Evolutionary conservation across 805 yeast genomes (phyloP).

Genomic region (Pichia insulana): DNA sequence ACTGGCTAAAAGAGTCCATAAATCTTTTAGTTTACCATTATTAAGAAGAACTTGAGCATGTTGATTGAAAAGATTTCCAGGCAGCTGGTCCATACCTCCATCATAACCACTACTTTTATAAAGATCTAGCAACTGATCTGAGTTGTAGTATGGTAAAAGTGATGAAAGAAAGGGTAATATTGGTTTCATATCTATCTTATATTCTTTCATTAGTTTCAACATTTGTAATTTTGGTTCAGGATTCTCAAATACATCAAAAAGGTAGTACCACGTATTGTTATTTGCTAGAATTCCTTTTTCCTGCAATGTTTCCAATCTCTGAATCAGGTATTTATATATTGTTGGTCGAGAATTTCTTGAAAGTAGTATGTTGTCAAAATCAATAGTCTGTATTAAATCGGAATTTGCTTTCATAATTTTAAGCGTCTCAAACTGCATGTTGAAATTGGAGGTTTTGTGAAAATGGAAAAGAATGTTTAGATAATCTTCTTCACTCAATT

Average conservation of each 20-base stretch:
- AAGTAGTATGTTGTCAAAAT: slow-evolving; percentile 22
- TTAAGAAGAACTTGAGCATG: slow-evolving; percentile 15
- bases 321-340: slow-evolving; percentile 13
- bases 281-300: slow-evolving; percentile 14
- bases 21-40: slow-evolving; percentile 11
- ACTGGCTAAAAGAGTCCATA: slow-evolving; percentile 14
- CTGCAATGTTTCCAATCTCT: slow-evolving; percentile 14
- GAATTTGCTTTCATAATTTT: slow-evolving; percentile 18
- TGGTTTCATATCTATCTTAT: slow-evolving; percentile 17
- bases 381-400: slow-evolving; percentile 18
- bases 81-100: slow-evolving; percentile 4
- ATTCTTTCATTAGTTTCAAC: slow-evolving; percentile 19
- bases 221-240: slow-evolving; percentile 15
- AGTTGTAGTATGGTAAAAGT: slow-evolving; percentile 11
- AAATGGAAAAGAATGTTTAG: slow-evolving; percentile 12
- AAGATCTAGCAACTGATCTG: slow-evolving; percentile 14
- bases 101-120: slow-evolving; percentile 12
- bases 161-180: slow-evolving; percentile 14
- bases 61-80: slow-evolving; percentile 17
- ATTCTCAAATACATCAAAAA: slow-evolving; percentile 16
- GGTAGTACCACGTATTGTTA: slow-evolving; percentile 24
- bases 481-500: slow-evolving; percentile 17
- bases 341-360: slow-evolving; percentile 13
- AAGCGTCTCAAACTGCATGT: slow-evolving; percentile 13
- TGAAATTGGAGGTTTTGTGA: slow-evolving; percentile 16